phyloP scores from a whole-genome alignment of 495 filamentous ascomycete genomes.

The Neurospora sp. region DNA sequence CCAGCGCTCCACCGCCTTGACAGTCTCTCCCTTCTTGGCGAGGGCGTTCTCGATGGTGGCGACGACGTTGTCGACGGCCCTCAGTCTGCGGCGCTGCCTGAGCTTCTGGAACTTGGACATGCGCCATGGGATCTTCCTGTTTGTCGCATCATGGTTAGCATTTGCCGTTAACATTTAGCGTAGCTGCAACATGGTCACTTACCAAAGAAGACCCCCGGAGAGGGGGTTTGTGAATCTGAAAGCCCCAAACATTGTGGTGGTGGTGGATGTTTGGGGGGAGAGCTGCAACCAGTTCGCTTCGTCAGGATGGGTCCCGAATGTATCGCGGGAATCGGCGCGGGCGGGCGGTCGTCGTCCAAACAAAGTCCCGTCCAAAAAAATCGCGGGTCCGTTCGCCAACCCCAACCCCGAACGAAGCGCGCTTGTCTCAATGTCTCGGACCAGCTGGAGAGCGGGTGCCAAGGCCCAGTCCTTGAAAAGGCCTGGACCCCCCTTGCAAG shows the following conservation, averaged over 20 bases:
- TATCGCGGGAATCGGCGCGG: neutral
- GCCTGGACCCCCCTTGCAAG: neutral
- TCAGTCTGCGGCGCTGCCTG: constrained; percentile 77
- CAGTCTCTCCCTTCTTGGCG: constrained; percentile 52
- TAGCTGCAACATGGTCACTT: constrained; percentile 13
- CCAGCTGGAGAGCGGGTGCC: neutral
- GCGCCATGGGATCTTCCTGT: constrained; percentile 96
- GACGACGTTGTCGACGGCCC: constrained; percentile 75
- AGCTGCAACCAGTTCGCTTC: neutral
- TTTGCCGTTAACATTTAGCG: neutral
- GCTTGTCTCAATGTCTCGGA: neutral
- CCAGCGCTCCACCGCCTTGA: constrained; percentile 75
- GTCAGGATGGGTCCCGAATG: neutral
- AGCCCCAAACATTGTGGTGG: constrained; percentile 57
- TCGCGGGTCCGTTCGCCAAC: neutral
- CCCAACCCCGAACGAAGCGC: neutral
- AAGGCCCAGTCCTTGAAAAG: neutral
- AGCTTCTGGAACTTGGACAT: constrained; percentile 83
- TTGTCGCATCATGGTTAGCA: neutral
- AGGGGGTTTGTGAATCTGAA: constrained; percentile 72
- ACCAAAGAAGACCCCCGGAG: constrained; percentile 79
- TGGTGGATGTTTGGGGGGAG: constrained; percentile 7
- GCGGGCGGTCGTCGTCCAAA: neutral
- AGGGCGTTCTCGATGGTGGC: constrained; percentile 67
- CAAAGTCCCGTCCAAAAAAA: neutral